phyloP scores from a whole-genome alignment of 2,329 filamentous ascomycete genomes.

The Amylocarpus encephaloides region DNA sequence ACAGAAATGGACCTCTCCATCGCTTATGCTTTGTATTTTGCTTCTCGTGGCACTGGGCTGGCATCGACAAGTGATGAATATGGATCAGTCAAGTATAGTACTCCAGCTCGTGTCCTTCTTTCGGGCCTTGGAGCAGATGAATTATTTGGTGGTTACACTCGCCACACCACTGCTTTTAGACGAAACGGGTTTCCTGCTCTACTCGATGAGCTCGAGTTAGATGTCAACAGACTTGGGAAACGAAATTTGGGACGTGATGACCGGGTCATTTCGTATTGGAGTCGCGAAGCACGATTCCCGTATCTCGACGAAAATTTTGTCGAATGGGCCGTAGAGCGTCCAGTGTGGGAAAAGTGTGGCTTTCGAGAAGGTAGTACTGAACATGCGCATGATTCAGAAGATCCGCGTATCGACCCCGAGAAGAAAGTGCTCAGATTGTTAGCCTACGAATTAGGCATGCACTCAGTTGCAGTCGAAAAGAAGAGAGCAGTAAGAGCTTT shows the following conservation, averaged over 20 bases:
- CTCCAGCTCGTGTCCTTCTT: constrained; percentile 73
- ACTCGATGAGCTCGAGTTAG: constrained; percentile 74
- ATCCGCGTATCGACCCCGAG: constrained; percentile 57
- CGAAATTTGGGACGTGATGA: constrained; percentile 95
- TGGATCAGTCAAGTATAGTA: constrained; percentile 45
- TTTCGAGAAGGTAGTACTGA: constrained; percentile 46
- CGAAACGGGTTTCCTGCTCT: constrained; percentile 65
- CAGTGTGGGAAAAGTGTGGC: constrained; percentile 82
- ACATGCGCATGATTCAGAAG: constrained; percentile 24
- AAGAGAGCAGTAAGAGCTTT: constrained; percentile 72
- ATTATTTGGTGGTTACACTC: constrained; percentile 86
- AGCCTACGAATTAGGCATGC: constrained; percentile 68
- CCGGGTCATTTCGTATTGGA: constrained; percentile 82
- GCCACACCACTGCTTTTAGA: constrained; percentile 72
- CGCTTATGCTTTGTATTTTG: constrained; percentile 88
- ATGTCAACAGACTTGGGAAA: constrained; percentile 79
- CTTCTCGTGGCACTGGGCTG: constrained; percentile 62
- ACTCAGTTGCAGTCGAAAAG: constrained; percentile 71
- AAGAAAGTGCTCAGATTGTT: constrained; percentile 77
- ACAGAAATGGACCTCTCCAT: constrained; percentile 99
- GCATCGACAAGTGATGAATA: constrained; percentile 13
- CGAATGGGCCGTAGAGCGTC: constrained; percentile 66
- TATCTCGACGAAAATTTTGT: constrained; percentile 85
- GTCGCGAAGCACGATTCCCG: constrained; percentile 82
- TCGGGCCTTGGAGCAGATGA: constrained; percentile 95